These are phyloP conservation scores for Raphidocelis subcapitata DNA, from an alignment of 139 green algal species.

Conservation along the genomic window DNA sequence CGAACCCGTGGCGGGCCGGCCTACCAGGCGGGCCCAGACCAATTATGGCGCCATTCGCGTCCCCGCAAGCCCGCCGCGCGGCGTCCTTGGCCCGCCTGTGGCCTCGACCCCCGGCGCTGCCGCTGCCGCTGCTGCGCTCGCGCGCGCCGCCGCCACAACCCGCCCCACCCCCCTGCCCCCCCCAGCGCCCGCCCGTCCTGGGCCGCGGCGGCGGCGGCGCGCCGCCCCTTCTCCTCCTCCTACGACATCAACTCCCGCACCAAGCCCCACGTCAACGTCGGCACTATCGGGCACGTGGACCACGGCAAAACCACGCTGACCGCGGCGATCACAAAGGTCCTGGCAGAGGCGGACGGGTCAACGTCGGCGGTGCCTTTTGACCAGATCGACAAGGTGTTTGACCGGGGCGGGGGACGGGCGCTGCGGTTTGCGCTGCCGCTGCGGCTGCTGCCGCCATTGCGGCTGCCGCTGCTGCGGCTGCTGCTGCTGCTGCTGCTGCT, in stretches of 20 bases:
- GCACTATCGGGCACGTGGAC: slow-evolving; percentile 99
- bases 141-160: too few species aligned
- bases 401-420: too few species aligned
- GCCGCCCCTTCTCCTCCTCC: slow-evolving; percentile 58
- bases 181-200: neutral
- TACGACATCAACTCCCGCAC: slow-evolving; percentile 91
- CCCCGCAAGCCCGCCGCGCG: too few species aligned
- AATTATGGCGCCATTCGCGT: too few species aligned
- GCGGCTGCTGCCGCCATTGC: neutral
- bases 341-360: slow-evolving; percentile 81
- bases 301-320: slow-evolving; percentile 99
- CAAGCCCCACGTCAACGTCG: slow-evolving; percentile 98
- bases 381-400: slow-evolving; percentile 98
- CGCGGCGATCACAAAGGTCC: slow-evolving; percentile 90
- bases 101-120: too few species aligned
- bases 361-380: slow-evolving; percentile 90
- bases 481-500: neutral
- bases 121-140: too few species aligned
- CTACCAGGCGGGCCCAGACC: too few species aligned
- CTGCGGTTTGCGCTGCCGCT: too few species aligned
- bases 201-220: neutral
- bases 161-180: too few species aligned
- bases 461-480: neutral
- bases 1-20: too few species aligned
- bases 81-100: too few species aligned